phyloP scores from a whole-genome alignment of 73 alveolate genomes.

The Paramecium pentaurelia region DNA sequence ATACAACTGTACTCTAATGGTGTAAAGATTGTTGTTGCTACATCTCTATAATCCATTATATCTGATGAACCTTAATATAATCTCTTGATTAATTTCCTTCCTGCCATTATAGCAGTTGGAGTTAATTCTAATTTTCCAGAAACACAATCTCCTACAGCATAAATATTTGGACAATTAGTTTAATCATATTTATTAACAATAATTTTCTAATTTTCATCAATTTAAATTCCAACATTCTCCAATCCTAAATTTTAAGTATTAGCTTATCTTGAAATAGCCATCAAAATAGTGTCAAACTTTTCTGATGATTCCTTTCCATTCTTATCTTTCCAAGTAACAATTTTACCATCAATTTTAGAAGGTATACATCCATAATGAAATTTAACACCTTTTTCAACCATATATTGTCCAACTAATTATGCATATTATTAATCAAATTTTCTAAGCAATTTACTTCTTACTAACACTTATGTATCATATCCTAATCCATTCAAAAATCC shows the following conservation, averaged over 20 bases:
- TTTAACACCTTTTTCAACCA: slow-evolving; percentile 86
- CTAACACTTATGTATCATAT: slow-evolving; percentile 90
- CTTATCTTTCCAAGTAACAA: neutral
- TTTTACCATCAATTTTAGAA: slow-evolving; percentile 39
- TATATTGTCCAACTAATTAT: slow-evolving; percentile 76
- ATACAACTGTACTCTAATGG: slow-evolving; percentile 96
- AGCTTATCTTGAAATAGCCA: slow-evolving; percentile 95
- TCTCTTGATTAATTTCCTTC: slow-evolving; percentile 91
- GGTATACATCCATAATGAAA: slow-evolving; percentile 67
- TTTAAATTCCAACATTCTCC: slow-evolving; percentile 82
- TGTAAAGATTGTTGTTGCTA: slow-evolving; percentile 98
- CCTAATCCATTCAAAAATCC: slow-evolving; percentile 84
- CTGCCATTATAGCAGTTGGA: slow-evolving; percentile 99
- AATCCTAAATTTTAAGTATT: slow-evolving; percentile 75
- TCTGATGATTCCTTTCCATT: slow-evolving; percentile 38
- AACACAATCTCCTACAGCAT: slow-evolving; percentile 92
- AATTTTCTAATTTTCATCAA: slow-evolving; percentile 73
- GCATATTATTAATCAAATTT: slow-evolving; percentile 98
- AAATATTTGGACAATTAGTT: slow-evolving; percentile 83
- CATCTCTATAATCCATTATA: slow-evolving; percentile 91
- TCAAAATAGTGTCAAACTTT: slow-evolving; percentile 86
- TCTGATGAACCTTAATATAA: slow-evolving; percentile 82
- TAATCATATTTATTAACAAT: slow-evolving; percentile 72
- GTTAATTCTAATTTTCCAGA: slow-evolving; percentile 95
- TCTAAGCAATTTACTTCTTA: slow-evolving; percentile 92